A percentile compares a stretch with the other conserved stretches of the same genome.
Conservation (phyloP, 2,329 filamentous ascomycete genomes). For the Hymenoscyphus salicellus region DNA sequence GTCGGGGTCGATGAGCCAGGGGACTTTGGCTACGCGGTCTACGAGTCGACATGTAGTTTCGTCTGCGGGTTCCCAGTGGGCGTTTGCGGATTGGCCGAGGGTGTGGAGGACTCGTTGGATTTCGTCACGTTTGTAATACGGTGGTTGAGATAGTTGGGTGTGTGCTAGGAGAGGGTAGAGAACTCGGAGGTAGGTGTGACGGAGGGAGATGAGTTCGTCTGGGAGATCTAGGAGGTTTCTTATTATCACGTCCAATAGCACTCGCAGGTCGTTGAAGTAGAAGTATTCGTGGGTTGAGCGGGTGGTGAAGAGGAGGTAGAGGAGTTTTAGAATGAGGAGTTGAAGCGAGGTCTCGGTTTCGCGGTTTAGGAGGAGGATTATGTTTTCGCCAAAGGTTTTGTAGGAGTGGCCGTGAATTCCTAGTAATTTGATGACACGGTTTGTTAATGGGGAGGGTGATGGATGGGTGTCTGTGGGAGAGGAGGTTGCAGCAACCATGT, state of each 20-base stretch:
- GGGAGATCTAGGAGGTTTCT: constrained; percentile 95
- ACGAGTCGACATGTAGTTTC: constrained; percentile 77
- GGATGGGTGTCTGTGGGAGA: constrained; percentile 31
- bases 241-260: constrained; percentile 92
- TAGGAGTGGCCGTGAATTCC: constrained; percentile 76
- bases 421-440: constrained; percentile 88
- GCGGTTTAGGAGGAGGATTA: constrained; percentile 90
- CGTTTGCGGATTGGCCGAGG: constrained; percentile 62
- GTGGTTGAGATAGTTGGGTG: constrained; percentile 81
- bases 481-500: constrained; percentile 73
- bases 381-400: constrained; percentile 95
- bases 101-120: constrained; percentile 72
- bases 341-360: constrained; percentile 93
- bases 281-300: constrained; percentile 94
- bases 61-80: constrained; percentile 77
- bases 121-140: constrained; percentile 89
- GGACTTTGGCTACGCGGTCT: constrained; percentile 68
- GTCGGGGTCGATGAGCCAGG: constrained; percentile 58
- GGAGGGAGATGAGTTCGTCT: constrained; percentile 70
- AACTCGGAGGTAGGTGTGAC: constrained; percentile 93
- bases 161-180: constrained; percentile 86
- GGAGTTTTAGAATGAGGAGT: constrained; percentile 89
- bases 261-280: constrained; percentile 94
- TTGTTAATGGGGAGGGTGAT: constrained; percentile 63
- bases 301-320: constrained; percentile 94